A percentile compares a stretch with the other conserved stretches of the same genome.
Conservation (phyloP, 768 basidiomycete species). For the Trametes gibbosa region DNA sequence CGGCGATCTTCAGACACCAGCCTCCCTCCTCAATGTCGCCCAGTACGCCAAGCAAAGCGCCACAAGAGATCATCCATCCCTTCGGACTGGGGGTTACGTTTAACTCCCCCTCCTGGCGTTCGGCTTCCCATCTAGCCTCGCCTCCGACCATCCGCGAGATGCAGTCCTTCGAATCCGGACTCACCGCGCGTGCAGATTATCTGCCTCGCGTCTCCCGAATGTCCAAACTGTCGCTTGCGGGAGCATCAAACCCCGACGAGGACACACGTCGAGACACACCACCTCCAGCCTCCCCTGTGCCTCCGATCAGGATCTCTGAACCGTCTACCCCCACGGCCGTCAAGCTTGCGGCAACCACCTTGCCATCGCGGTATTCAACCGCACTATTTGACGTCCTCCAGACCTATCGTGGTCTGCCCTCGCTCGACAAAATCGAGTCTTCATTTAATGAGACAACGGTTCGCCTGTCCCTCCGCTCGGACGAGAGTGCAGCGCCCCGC, state of each 20-base stretch:
- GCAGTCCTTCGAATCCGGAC: constrained; percentile 83
- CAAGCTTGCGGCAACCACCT: constrained; percentile 45
- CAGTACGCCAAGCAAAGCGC: constrained; percentile 6
- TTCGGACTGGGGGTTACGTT: constrained; percentile 66
- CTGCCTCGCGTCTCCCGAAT: constrained; percentile 19
- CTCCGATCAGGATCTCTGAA: constrained; percentile 19
- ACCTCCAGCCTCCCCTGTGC: constrained; percentile 10
- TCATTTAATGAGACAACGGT: constrained; percentile 61
- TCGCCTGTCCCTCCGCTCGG: constrained; percentile 62
- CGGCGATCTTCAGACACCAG: constrained; percentile 25
- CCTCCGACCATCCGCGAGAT: constrained; percentile 67
- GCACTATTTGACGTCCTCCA: constrained; percentile 81
- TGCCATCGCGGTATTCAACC: constrained; percentile 64
- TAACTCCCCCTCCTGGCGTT: constrained; percentile 52
- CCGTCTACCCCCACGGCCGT: constrained; percentile 28
- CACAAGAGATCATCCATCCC: constrained; percentile 44
- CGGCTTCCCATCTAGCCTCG: constrained; percentile 34
- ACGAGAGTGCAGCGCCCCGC: constrained; percentile 68
- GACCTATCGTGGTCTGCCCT: constrained; percentile 73
- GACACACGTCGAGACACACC: constrained; percentile 5
- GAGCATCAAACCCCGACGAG: constrained; percentile 14
- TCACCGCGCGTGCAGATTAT: constrained; percentile 64
- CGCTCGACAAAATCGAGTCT: constrained; percentile 61
- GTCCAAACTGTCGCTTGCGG: constrained; percentile 16
- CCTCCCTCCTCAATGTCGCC: constrained; percentile 2